phyloP scores from a whole-genome alignment of 345 rosid genomes.

The Atalantia buxifolia region DNA sequence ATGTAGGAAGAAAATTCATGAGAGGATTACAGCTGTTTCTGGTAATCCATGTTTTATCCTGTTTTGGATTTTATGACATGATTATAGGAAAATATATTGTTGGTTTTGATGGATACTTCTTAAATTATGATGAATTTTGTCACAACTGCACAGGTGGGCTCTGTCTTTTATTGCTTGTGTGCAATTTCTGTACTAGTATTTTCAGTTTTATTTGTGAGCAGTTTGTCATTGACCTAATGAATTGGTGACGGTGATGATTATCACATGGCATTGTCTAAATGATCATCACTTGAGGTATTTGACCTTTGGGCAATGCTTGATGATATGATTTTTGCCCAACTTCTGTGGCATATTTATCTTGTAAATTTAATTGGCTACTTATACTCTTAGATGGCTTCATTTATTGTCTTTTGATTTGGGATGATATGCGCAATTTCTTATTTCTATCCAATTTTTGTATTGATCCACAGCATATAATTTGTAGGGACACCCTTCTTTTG shows the following conservation, averaged over 20 bases:
- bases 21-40: constrained; percentile 71
- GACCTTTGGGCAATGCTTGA: background rate
- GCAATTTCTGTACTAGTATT: background rate
- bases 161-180: background rate
- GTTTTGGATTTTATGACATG: background rate
- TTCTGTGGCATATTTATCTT: background rate
- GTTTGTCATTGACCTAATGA: background rate
- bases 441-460: background rate
- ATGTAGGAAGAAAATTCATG: constrained; percentile 78
- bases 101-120: background rate
- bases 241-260: background rate
- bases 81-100: background rate
- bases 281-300: background rate
- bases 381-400: background rate
- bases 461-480: background rate
- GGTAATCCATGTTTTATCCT: constrained; percentile 34
- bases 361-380: background rate
- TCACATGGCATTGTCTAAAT: background rate
- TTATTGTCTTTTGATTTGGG: background rate
- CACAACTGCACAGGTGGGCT: background rate
- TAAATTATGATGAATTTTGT: background rate
- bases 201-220: background rate
- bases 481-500: background rate
- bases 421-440: background rate
- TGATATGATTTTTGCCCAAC: background rate